Conservation (phyloP, 306 rosid species). For the Medicago lupulina region DNA sequence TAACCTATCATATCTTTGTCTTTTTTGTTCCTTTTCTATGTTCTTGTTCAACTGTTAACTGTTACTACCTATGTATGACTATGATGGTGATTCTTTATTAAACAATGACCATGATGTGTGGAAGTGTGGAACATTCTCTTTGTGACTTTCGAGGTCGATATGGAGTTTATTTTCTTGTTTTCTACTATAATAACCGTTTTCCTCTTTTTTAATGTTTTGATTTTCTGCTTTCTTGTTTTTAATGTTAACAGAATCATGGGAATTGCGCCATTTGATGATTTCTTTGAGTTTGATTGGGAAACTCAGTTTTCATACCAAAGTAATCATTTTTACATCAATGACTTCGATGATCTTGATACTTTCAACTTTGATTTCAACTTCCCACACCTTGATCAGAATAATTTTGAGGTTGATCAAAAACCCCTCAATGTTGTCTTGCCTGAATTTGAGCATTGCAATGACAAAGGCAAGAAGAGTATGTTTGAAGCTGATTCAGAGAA, state of each 20-base stretch:
- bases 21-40: too few relatives aligned
- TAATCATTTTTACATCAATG: conserved; percentile 39
- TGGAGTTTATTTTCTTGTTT: neutral
- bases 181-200: neutral
- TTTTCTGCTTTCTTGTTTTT: neutral
- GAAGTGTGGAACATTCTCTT: neutral
- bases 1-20: neutral
- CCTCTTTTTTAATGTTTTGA: neutral
- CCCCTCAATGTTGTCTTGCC: conserved; percentile 35
- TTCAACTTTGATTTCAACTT: conserved; percentile 37
- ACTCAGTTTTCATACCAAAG: conserved; percentile 27
- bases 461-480: neutral
- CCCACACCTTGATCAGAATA: conserved; percentile 37
- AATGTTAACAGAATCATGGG: conserved; percentile 47
- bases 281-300: conserved; percentile 23
- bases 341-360: conserved; percentile 50
- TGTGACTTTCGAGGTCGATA: neutral
- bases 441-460: neutral
- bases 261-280: conserved; percentile 44
- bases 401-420: conserved; percentile 38
- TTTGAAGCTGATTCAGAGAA: neutral
- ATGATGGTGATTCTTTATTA: neutral
- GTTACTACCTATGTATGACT: too few relatives aligned
- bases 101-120: neutral
- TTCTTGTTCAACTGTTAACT: too few relatives aligned